Evolutionary conservation across 345 rosid genomes (phyloP).

Genomic region (Salix udensis): DNA sequence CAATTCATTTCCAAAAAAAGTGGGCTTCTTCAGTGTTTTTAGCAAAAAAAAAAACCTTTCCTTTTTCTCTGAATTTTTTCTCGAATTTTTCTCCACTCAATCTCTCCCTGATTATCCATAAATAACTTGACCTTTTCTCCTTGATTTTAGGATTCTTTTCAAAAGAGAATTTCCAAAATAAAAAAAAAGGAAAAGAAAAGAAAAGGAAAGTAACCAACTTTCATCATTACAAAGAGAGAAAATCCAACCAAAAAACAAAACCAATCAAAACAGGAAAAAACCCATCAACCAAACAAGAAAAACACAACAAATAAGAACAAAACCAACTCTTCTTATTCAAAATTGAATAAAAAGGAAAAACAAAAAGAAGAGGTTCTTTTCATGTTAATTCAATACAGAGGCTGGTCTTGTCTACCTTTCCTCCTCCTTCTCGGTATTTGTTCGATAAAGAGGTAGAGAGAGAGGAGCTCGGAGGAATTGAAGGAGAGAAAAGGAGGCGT

Average conservation of each 20-base stretch:
- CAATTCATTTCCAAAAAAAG: slow-evolving; percentile 32
- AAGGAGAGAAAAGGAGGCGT: neutral
- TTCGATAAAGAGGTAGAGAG: neutral
- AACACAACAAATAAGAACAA: neutral
- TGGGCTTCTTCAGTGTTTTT: slow-evolving; percentile 26
- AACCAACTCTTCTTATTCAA: neutral
- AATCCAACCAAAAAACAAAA: neutral
- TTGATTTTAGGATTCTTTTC: slow-evolving; percentile 31
- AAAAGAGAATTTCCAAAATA: neutral
- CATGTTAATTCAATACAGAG: neutral
- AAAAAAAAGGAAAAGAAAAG: neutral
- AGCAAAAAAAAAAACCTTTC: slow-evolving; percentile 21
- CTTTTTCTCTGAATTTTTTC: slow-evolving; percentile 1
- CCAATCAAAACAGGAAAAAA: neutral
- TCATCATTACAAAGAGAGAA: neutral
- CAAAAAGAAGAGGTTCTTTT: neutral
- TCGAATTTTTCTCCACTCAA: slow-evolving; percentile 42
- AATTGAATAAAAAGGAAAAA: neutral
- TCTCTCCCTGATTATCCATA: neutral
- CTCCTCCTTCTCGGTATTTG: neutral
- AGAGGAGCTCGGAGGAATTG: neutral
- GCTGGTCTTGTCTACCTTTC: neutral
- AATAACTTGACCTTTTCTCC: slow-evolving; percentile 28
- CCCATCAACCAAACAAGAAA: neutral
- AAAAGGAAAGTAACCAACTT: neutral